Conservation (phyloP, 352 stramenopile species). For the Plasmopara halstedii region DNA sequence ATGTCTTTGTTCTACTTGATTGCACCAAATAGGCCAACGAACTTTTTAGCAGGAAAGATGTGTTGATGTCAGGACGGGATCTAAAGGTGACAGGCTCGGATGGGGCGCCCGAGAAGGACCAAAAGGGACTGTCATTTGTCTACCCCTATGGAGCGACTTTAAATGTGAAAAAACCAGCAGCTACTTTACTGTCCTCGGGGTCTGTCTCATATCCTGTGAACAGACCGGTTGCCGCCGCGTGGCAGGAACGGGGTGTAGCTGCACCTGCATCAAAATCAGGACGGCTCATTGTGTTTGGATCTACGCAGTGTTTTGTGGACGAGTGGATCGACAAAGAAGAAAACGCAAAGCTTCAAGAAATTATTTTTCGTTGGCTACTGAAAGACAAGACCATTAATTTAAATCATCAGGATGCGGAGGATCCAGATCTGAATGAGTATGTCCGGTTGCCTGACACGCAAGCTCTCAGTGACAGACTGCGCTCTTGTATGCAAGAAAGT, state of each 20-base stretch:
- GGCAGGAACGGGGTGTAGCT: constrained; percentile 71
- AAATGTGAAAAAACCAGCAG: constrained; percentile 87
- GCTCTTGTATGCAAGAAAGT: constrained; percentile 92
- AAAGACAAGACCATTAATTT: constrained; percentile 71
- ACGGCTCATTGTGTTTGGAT: constrained; percentile 86
- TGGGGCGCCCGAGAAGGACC: constrained; percentile 57
- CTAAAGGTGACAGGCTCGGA: constrained; percentile 28
- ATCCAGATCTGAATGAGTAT: constrained; percentile 86
- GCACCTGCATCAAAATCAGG: constrained; percentile 41
- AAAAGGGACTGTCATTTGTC: constrained; percentile 89
- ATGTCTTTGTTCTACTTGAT: not conserved
- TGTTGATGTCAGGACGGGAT: constrained; percentile 20
- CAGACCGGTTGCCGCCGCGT: constrained; percentile 86
- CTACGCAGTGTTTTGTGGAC: constrained; percentile 90
- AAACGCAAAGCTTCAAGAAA: constrained; percentile 89
- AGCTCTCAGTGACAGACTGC: constrained; percentile 86
- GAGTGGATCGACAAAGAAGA: constrained; percentile 95
- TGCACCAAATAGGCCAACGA: constrained; percentile 36
- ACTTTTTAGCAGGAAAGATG: constrained; percentile 60
- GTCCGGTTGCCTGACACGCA: constrained; percentile 91
- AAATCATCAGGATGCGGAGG: constrained; percentile 59
- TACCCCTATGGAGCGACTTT: constrained; percentile 93
- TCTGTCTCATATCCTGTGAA: constrained; percentile 96
- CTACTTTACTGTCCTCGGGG: constrained; percentile 83
- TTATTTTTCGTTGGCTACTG: constrained; percentile 91